Evolutionary conservation across 768 basidiomycete species (phyloP).

Genomic region (Leucocoprinus birnbaumii): DNA sequence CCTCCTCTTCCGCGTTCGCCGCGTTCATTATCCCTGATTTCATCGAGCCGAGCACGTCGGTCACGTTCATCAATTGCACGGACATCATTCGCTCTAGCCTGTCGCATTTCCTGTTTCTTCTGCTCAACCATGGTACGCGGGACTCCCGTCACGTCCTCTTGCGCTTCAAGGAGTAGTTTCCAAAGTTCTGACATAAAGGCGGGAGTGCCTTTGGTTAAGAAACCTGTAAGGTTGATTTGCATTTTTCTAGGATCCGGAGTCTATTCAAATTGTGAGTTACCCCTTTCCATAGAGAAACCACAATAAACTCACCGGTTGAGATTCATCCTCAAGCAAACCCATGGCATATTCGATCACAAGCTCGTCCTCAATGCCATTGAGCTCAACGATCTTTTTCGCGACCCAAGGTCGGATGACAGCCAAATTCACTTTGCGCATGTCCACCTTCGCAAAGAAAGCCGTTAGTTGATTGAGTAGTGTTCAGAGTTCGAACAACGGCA

Average conservation of each 20-base stretch:
- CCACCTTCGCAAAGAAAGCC: conserved; percentile 64
- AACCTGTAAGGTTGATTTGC: conserved; percentile 93
- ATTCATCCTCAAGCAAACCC: conserved; percentile 86
- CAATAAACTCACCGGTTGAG: conserved; percentile 62
- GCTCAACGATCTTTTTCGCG: conserved; percentile 85
- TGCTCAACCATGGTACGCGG: conserved; percentile 88
- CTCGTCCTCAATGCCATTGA: conserved; percentile 95
- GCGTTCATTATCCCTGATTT: conserved; percentile 57
- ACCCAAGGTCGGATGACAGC: conserved; percentile 94
- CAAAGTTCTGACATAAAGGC: conserved; percentile 88
- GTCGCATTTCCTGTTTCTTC: conserved; percentile 90
- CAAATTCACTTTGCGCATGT: conserved; percentile 94
- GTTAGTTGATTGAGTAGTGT: not conserved
- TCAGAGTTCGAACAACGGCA: not conserved
- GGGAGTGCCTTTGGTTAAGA: conserved; percentile 84
- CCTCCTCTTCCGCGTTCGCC: conserved; percentile 48
- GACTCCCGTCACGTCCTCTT: conserved; percentile 83
- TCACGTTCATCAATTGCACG: conserved; percentile 70
- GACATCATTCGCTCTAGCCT: conserved; percentile 58
- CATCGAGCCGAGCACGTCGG: conserved; percentile 64
- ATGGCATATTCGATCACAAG: conserved; percentile 96
- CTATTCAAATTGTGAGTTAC: conserved; percentile 34
- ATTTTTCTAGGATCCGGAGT: conserved; percentile 92
- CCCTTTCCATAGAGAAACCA: not conserved
- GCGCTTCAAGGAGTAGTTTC: conserved; percentile 91